phyloP scores from a whole-genome alignment of 495 filamentous ascomycete species.

The Aspergillus hancockii region DNA sequence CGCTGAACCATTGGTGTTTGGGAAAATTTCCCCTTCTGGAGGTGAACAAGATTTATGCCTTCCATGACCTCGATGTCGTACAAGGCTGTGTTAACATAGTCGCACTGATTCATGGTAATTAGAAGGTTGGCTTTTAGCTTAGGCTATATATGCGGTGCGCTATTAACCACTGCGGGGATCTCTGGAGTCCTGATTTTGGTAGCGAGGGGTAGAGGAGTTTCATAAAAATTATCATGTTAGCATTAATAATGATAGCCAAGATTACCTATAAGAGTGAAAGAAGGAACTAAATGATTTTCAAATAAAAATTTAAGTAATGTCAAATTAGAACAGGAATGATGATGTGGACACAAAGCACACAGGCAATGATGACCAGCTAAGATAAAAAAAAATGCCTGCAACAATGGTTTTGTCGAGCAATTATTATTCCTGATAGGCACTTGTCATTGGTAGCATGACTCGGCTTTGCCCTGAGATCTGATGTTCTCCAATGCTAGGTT shows the following conservation, averaged over 20 bases:
- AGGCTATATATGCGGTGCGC: not conserved
- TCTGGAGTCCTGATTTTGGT: not conserved
- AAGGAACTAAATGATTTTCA: not conserved
- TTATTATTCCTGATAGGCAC: not conserved
- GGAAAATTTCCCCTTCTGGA: not conserved
- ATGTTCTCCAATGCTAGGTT: not conserved
- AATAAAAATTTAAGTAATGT: not conserved
- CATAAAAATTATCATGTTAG: not conserved
- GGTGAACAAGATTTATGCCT: not conserved
- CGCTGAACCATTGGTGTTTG: not conserved
- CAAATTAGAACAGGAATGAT: not conserved
- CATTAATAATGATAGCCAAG: no score
- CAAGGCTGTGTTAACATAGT: not conserved
- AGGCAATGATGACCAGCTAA: constrained; percentile 2
- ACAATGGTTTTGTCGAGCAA: not conserved
- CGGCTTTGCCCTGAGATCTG: constrained; percentile 1
- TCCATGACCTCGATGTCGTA: not conserved
- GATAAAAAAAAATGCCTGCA: not conserved
- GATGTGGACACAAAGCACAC: not conserved
- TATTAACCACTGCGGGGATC: not conserved
- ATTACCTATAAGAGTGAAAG: not conserved
- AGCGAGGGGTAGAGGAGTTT: not conserved
- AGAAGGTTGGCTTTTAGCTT: not conserved
- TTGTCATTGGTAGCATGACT: not conserved
- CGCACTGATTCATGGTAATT: not conserved